Evolutionary conservation across 2,329 filamentous ascomycete species (phyloP).

Genomic region (Stachybotrys chlorohalonatus): DNA sequence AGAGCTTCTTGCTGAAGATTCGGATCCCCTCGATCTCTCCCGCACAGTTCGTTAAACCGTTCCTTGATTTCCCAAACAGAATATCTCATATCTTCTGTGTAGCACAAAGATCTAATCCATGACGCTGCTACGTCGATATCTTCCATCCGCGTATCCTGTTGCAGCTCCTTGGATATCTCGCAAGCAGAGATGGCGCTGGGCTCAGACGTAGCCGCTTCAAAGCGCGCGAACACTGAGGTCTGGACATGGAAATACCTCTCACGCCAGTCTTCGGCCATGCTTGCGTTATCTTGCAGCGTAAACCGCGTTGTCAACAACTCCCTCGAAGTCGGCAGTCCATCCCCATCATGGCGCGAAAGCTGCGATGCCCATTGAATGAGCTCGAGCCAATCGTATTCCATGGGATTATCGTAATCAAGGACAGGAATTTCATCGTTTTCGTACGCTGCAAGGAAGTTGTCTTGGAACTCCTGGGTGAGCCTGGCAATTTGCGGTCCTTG

Average conservation of each 20-base stretch:
- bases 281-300: conserved; percentile 25
- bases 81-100: conserved; percentile 41
- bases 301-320: conserved; percentile 34
- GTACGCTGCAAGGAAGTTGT: conserved; percentile 57
- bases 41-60: conserved; percentile 42
- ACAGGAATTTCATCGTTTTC: conserved; percentile 49
- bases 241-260: conserved; percentile 47
- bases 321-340: conserved; percentile 39
- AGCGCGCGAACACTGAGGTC: conserved; percentile 47
- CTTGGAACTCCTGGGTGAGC: conserved; percentile 52
- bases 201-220: conserved; percentile 43
- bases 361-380: conserved; percentile 59
- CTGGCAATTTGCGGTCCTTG: conserved; percentile 44
- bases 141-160: conserved; percentile 7
- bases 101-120: conserved; percentile 51
- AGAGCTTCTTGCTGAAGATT: conserved; percentile 32
- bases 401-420: conserved; percentile 54
- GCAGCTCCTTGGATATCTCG: conserved; percentile 6
- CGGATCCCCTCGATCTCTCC: conserved; percentile 18
- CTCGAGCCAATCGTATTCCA: conserved; percentile 58
- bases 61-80: conserved; percentile 36
- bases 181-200: conserved; percentile 27
- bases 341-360: conserved; percentile 34
- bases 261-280: conserved; percentile 34
- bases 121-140: conserved; percentile 39